Conservation (phyloP, 2,329 filamentous ascomycete species). For the Dactylellina parvicollis region DNA sequence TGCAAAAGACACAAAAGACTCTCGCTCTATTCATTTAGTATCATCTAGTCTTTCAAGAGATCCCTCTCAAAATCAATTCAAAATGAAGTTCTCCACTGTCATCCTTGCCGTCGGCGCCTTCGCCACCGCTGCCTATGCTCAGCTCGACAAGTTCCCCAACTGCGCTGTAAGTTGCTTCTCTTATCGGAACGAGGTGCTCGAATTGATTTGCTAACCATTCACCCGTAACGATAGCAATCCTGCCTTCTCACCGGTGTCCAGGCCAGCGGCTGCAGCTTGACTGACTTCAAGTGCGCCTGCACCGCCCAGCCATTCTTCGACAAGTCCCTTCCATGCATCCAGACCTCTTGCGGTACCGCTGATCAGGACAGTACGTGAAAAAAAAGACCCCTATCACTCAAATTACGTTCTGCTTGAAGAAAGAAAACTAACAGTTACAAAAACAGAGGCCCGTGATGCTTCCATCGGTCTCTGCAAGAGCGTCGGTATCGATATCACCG, state of each 20-base stretch:
- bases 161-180: slow-evolving; percentile 55
- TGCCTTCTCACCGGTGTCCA: slow-evolving; percentile 44
- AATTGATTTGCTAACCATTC: slow-evolving; percentile 13
- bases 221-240: slow-evolving; percentile 43
- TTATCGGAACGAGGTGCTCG: background rate
- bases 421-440: background rate
- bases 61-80: slow-evolving; percentile 35
- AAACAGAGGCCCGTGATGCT: slow-evolving; percentile 51
- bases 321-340: slow-evolving; percentile 49
- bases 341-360: slow-evolving; percentile 19
- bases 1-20: slow-evolving; percentile 7
- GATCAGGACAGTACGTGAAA: slow-evolving; percentile 54
- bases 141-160: slow-evolving; percentile 52
- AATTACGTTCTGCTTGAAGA: slow-evolving; percentile 13
- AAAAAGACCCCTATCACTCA: background rate
- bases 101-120: slow-evolving; percentile 50
- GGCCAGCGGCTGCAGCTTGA: slow-evolving; percentile 47
- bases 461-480: slow-evolving; percentile 47
- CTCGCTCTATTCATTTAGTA: slow-evolving; percentile 20
- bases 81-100: slow-evolving; percentile 57
- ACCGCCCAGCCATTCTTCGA: slow-evolving; percentile 50
- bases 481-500: slow-evolving; percentile 54
- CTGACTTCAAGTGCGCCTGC: slow-evolving; percentile 55
- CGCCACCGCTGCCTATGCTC: slow-evolving; percentile 53
- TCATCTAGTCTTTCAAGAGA: slow-evolving; percentile 2